Evolutionary conservation across 1,284 basidiomycete species (phyloP).

Genomic region (Heterobasidion annosum): DNA sequence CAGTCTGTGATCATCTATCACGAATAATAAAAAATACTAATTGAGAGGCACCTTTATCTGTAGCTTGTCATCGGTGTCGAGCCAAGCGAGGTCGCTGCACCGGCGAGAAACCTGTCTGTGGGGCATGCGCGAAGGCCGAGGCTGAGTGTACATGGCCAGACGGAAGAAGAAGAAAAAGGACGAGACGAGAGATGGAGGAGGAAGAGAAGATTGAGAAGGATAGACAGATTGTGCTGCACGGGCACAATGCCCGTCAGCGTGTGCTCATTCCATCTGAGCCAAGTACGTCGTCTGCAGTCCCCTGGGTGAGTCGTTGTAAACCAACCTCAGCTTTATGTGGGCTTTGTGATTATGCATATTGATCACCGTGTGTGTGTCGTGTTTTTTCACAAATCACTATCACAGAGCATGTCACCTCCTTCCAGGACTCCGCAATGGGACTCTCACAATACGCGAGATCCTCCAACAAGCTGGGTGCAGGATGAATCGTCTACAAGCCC

Average conservation of each 20-base stretch:
- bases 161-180: conserved; percentile 8
- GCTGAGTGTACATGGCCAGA: conserved; percentile 9
- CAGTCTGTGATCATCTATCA: background rate
- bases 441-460: too few species aligned
- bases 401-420: too few species aligned
- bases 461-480: too few species aligned
- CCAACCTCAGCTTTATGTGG: too few species aligned
- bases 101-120: conserved; percentile 7
- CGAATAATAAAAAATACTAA: background rate
- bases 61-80: conserved; percentile 10
- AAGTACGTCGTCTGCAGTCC: too few species aligned
- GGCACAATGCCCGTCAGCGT: background rate
- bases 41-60: background rate
- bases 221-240: background rate
- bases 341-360: too few species aligned
- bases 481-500: too few species aligned
- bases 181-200: conserved; percentile 10
- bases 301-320: too few species aligned
- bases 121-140: conserved; percentile 6
- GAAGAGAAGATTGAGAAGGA: conserved; percentile 1
- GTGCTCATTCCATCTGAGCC: background rate
- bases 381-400: too few species aligned
- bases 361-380: too few species aligned
- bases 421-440: too few species aligned
- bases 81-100: conserved; percentile 8